Evolutionary conservation across 192 early-diverging fungal species (phyloP).

Genomic region (Blastocladiella britannica): DNA sequence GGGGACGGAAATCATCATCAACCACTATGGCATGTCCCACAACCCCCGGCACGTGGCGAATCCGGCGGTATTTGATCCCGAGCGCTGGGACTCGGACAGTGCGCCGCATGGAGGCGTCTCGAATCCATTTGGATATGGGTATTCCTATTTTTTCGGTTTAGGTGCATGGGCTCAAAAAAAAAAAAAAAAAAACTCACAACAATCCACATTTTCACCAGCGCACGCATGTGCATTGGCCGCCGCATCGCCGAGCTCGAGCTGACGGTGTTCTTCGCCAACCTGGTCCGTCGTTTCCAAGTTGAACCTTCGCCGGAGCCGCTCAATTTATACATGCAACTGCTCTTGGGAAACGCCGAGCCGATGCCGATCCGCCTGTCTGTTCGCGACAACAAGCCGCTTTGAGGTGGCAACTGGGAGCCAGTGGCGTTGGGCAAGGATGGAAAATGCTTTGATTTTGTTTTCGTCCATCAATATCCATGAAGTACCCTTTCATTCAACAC

Average conservation of each 20-base stretch:
- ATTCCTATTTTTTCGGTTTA: too few relatives aligned
- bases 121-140: neutral
- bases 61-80: neutral
- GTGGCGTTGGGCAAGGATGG: too few relatives aligned
- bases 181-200: too few relatives aligned
- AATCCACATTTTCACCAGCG: too few relatives aligned
- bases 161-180: too few relatives aligned
- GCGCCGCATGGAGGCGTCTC: neutral
- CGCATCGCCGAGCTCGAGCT: neutral
- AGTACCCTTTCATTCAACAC: too few relatives aligned
- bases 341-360: neutral
- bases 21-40: neutral
- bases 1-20: neutral
- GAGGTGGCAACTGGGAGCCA: too few relatives aligned
- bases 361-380: too few relatives aligned
- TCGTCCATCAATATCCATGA: too few relatives aligned
- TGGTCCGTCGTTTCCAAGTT: neutral
- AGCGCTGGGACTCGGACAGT: neutral
- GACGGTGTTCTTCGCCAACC: neutral
- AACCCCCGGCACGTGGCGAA: neutral
- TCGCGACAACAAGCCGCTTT: too few relatives aligned
- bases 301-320: neutral
- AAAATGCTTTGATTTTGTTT: too few relatives aligned
- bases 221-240: neutral
- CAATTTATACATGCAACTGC: neutral